phyloP scores from a whole-genome alignment of 192 early-diverging fungal species.

The Paraglomus occultum region DNA sequence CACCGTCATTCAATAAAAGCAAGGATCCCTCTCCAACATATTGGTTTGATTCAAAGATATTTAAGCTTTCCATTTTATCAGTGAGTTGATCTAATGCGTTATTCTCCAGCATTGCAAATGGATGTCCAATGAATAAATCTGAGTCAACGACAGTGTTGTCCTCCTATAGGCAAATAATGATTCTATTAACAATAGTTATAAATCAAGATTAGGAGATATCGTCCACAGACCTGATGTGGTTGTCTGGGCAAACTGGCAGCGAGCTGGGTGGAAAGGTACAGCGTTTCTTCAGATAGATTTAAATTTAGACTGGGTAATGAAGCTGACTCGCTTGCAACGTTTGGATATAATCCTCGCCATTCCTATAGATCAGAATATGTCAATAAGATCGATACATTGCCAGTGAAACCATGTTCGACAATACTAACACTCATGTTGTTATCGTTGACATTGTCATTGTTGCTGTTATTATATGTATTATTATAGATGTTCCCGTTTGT shows the following conservation, averaged over 20 bases:
- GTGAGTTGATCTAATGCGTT: conserved; percentile 22
- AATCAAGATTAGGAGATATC: neutral
- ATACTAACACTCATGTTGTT: too few relatives aligned
- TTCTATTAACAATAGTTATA: neutral
- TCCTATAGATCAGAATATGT: neutral
- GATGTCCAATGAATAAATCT: neutral
- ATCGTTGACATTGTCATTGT: too few relatives aligned
- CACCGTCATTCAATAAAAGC: conserved; percentile 14
- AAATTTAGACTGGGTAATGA: conserved; percentile 27
- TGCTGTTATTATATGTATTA: too few relatives aligned
- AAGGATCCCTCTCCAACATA: conserved; percentile 22
- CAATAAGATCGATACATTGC: too few relatives aligned
- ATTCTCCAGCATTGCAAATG: neutral
- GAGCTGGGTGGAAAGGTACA: conserved; percentile 10
- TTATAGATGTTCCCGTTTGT: too few relatives aligned
- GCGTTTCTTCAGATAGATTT: conserved; percentile 15
- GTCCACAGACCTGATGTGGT: neutral
- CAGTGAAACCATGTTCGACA: too few relatives aligned
- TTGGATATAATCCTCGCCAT: neutral
- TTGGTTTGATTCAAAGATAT: conserved; percentile 16
- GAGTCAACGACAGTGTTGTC: neutral
- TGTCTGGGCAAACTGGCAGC: conserved; percentile 1
- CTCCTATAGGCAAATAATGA: neutral
- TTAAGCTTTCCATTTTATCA: conserved; percentile 13
- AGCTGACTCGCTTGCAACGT: neutral